Base-by-base conservation (phyloP, 495 filamentous ascomycete genomes). In the Cercophora scortea region DNA sequence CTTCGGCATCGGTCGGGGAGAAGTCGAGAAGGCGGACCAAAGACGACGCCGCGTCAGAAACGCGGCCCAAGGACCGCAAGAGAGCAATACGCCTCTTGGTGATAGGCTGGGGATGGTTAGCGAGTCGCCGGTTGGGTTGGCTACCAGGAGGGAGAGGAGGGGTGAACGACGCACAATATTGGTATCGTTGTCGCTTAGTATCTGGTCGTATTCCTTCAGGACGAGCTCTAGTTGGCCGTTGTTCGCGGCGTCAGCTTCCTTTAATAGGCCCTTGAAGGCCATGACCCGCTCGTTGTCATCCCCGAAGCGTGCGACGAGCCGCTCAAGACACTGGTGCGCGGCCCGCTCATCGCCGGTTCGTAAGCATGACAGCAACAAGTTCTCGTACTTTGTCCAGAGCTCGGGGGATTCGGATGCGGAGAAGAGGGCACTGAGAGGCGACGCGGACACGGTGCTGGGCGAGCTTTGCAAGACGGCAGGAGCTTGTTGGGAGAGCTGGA, bases 1-100 rank as follows among this genome's bases (percentile, higher is more conserved):
- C 85, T 67, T 98, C 93, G 10, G 85, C 84, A 72, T 97, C 94
- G 8, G 88, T 96, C 6, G 93, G 92, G 9, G 86, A 85, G 52
- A 85, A 80, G 54, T 90, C 84, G 41, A 98, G 76, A 32, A 96
- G 74, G 52, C 84, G 74, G 53, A 83, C 80, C 41, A 96, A 71
- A 39, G 82, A 80, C 47, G 81, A 73, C 44, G 89, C 87, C 11
- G 93, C 89, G 52, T 95, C 89, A 9, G 78, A 61, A 3, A 77
- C 68, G 51, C 81, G 79, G 17, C 79, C 79, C 56, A 95, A 74
- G 32, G 86, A 87, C 50, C 81, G 77, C 36, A 96, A 69, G 34
- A 98, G 77, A 17, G 91, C 86, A 52, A 91, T 79, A 17, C 87
- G 85, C 42, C 93, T 84, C 71, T 97, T 98, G 18, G 85, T 71